Evolutionary conservation across 108 stramenopile genomes (phyloP).

Genomic region (Pseudonitzschia pungens): DNA sequence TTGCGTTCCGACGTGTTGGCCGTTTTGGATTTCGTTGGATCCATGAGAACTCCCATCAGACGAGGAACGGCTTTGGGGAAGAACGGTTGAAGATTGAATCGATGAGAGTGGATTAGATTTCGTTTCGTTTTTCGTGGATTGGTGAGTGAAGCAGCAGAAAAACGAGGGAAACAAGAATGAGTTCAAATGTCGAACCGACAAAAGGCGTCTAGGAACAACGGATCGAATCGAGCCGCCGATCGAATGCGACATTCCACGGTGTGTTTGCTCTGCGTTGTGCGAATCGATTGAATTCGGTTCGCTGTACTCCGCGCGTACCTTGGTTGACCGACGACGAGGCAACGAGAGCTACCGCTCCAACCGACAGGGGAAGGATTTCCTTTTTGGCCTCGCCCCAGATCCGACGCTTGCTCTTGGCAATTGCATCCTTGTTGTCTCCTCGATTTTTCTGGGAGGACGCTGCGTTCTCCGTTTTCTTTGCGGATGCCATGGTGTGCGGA

Average conservation of each 20-base stretch:
- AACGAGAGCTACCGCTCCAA: constrained; percentile 76
- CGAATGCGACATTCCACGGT: no score
- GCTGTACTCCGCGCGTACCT: constrained; percentile 54
- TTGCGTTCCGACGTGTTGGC: constrained; percentile 10
- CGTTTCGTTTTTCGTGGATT: no score
- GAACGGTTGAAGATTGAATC: no score
- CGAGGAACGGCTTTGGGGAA: constrained; percentile 44
- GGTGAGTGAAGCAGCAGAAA: no score
- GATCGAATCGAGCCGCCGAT: no score
- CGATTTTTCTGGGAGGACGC: constrained; percentile 1
- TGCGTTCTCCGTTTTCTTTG: background rate
- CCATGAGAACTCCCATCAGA: constrained; percentile 69
- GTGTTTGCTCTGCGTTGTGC: no score
- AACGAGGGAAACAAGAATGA: no score
- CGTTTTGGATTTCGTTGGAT: constrained; percentile 47
- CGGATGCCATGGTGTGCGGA: no score
- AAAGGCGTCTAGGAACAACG: no score
- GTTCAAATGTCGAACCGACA: no score
- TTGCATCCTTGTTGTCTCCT: constrained; percentile 2
- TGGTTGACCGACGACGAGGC: constrained; percentile 72
- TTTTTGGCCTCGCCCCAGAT: constrained; percentile 39
- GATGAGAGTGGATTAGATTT: no score
- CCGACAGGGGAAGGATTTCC: constrained; percentile 54
- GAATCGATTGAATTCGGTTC: no score
- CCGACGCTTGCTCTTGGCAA: background rate